These are phyloP conservation scores for Cyberlindnera suaveolens DNA, from an alignment of 805 yeast species.

Conservation along the genomic window DNA sequence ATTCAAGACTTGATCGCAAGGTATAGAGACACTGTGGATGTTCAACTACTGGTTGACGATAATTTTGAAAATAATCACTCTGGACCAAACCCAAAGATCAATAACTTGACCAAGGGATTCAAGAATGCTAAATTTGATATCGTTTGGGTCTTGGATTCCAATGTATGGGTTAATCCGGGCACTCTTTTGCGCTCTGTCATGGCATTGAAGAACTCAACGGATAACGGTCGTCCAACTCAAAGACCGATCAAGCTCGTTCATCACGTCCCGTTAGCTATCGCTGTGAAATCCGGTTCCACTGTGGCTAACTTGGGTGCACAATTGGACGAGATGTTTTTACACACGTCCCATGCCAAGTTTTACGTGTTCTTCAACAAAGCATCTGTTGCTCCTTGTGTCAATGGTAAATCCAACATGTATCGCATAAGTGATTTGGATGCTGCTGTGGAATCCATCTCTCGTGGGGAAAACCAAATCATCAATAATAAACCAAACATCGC, in stretches of 20 bases:
- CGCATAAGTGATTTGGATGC: conserved; percentile 57
- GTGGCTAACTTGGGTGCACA: conserved; percentile 44
- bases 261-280: conserved; percentile 68
- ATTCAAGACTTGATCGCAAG: conserved; percentile 42
- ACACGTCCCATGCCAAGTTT: conserved; percentile 81
- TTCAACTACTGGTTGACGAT: conserved; percentile 45
- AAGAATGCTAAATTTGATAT: conserved; percentile 60
- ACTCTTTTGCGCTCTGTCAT: conserved; percentile 59
- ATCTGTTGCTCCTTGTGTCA: conserved; percentile 81
- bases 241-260: conserved; percentile 65
- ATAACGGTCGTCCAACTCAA: conserved; percentile 38
- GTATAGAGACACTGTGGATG: conserved; percentile 47
- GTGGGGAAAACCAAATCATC: conserved; percentile 22
- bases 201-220: conserved; percentile 41
- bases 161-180: conserved; percentile 69
- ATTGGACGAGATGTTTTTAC: conserved; percentile 79
- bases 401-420: conserved; percentile 82
- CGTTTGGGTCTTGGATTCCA: conserved; percentile 81
- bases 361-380: conserved; percentile 71
- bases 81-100: conserved; percentile 89
- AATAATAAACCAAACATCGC: conserved; percentile 31
- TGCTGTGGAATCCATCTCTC: conserved; percentile 42
- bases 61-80: conserved; percentile 36
- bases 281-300: conserved; percentile 20
- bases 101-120: conserved; percentile 81